Conservation (phyloP, 2,329 filamentous ascomycete species). For the Diplocarpon rosae region DNA sequence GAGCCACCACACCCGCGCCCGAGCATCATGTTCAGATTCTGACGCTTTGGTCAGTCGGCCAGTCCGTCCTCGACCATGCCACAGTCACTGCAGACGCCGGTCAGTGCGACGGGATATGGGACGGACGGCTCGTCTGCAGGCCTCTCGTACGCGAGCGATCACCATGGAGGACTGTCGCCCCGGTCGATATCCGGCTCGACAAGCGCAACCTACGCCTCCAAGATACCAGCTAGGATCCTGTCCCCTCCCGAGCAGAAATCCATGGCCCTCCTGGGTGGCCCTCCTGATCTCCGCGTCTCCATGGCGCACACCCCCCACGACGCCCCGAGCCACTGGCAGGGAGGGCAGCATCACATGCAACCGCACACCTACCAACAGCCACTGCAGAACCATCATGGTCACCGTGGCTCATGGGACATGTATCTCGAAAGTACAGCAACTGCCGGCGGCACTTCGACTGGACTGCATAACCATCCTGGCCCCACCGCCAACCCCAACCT, state of each 20-base stretch:
- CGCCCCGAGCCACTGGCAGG: constrained; percentile 20
- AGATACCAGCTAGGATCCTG: constrained; percentile 19
- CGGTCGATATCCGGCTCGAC: constrained; percentile 24
- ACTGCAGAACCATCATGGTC: constrained; percentile 13
- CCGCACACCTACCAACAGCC: constrained; percentile 19
- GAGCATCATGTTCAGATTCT: constrained; percentile 4
- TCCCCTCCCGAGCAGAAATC: constrained; percentile 24
- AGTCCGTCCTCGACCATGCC: constrained; percentile 27
- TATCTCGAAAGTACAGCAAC: constrained; percentile 26
- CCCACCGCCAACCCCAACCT: constrained; percentile 1
- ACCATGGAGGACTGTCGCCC: constrained; percentile 25
- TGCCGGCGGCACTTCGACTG: constrained; percentile 19
- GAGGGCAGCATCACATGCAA: constrained; percentile 23
- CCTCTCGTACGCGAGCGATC: constrained; percentile 20
- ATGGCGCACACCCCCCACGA: constrained; percentile 21
- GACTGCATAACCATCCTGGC: constrained; percentile 4
- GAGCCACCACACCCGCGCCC: not conserved
- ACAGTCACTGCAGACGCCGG: constrained; percentile 25
- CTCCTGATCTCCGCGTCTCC: constrained; percentile 23
- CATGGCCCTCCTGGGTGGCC: constrained; percentile 18
- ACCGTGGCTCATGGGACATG: constrained; percentile 26
- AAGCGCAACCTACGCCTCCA: constrained; percentile 20
- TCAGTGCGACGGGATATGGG: constrained; percentile 25
- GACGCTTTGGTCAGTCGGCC: constrained; percentile 22
- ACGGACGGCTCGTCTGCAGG: constrained; percentile 22